A percentile compares a stretch with the other conserved stretches of the same genome.
Evolutionary conservation across 2,329 filamentous ascomycete genomes (phyloP).

Genomic region (Trichoderma lentiforme): DNA sequence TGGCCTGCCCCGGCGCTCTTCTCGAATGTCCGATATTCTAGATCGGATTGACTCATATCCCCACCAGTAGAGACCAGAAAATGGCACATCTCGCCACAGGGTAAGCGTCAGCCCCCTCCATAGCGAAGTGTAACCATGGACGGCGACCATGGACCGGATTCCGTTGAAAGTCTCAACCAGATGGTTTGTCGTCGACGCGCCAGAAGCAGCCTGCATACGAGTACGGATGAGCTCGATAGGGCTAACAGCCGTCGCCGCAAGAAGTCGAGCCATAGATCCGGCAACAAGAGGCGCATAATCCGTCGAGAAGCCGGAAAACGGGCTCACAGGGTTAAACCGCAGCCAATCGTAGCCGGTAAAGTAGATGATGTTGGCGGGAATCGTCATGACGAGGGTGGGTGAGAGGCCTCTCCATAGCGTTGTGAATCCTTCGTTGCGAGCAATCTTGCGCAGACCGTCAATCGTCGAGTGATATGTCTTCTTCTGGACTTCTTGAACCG

Average conservation of each 20-base stretch:
- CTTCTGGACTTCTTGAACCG: conserved; percentile 80
- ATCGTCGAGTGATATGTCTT: conserved; percentile 85
- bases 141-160: conserved; percentile 73
- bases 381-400: conserved; percentile 90
- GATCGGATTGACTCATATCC: conserved; percentile 85
- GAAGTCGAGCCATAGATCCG: conserved; percentile 71
- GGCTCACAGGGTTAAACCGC: conserved; percentile 68
- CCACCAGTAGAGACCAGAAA: conserved; percentile 97
- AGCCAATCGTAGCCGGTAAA: conserved; percentile 98
- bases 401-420: conserved; percentile 91
- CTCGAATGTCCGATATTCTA: conserved; percentile 65
- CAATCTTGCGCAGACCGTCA: conserved; percentile 91
- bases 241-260: conserved; percentile 79
- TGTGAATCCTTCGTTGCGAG: conserved; percentile 80
- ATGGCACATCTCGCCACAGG: conserved; percentile 94
- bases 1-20: conserved; percentile 44
- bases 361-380: conserved; percentile 96
- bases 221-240: conserved; percentile 95
- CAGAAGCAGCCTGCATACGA: conserved; percentile 75
- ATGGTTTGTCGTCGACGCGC: conserved; percentile 59
- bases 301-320: conserved; percentile 63
- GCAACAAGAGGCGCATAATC: conserved; percentile 76
- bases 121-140: conserved; percentile 73
- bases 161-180: conserved; percentile 76
- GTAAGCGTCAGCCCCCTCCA: conserved; percentile 91